These are phyloP conservation scores for Clitoria ternatea DNA, from an alignment of 306 rosid genomes.

Conservation along the genomic window DNA sequence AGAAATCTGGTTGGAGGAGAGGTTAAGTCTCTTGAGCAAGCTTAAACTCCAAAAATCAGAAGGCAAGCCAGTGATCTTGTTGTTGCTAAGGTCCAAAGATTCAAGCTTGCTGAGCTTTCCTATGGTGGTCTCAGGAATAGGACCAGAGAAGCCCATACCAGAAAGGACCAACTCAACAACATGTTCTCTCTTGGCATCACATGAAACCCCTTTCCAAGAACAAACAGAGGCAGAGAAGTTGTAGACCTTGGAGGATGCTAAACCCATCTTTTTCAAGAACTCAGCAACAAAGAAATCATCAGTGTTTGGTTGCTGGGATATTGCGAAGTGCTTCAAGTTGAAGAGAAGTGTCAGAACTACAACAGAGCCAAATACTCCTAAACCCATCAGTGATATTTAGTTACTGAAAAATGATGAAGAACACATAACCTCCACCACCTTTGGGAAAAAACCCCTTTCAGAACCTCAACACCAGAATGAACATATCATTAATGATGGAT, in stretches of 20 bases:
- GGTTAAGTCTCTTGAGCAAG: conserved; percentile 62
- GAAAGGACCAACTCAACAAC: conserved; percentile 47
- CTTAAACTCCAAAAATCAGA: conserved; percentile 83
- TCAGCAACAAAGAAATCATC: conserved; percentile 66
- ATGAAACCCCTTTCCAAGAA: conserved; percentile 63
- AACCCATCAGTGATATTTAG: conserved; percentile 42
- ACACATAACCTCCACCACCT: conserved; percentile 24
- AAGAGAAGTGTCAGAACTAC: conserved; percentile 54
- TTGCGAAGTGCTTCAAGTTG: conserved; percentile 52
- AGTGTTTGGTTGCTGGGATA: conserved; percentile 70
- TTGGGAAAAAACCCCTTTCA: conserved; percentile 26
- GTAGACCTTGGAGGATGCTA: conserved; percentile 35
- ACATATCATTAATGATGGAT: not conserved
- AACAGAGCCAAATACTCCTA: conserved; percentile 44
- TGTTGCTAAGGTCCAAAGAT: conserved; percentile 71
- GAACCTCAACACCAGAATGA: conserved; percentile 31
- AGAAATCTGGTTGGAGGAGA: conserved; percentile 61
- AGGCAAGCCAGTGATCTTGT: conserved; percentile 64
- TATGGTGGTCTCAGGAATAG: conserved; percentile 67
- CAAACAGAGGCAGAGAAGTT: conserved; percentile 66
- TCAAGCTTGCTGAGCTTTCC: conserved; percentile 74
- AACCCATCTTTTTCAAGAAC: conserved; percentile 51
- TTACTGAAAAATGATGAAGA: conserved; percentile 8
- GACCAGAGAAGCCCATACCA: conserved; percentile 58
- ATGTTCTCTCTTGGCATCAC: conserved; percentile 48